Base-by-base conservation (phyloP, 306 rosid species). In the Medicago lupulina region DNA sequence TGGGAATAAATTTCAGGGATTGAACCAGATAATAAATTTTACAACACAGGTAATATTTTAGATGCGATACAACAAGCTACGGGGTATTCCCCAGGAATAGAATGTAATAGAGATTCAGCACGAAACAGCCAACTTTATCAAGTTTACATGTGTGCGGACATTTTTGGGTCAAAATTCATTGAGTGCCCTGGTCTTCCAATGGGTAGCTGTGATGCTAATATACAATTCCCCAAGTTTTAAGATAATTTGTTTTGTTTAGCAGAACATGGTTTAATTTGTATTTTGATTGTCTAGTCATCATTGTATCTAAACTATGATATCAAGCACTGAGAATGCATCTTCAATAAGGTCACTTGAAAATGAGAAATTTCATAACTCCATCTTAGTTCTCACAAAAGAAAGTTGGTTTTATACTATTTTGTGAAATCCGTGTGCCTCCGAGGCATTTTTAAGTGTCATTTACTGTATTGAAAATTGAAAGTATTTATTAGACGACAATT, bases 61-160 rank as follows among this genome's bases (percentile, higher is more conserved):
- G 85, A 68, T 1, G 96, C 94, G 4, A 89, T 90, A 44, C 81
- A 90, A 78, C 47, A 80, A 10, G 89, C 76, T 2, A 49, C 64
- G 31, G 91, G 94, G 14, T 62, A 72, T 34, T 36, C 70, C 1
- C 90, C 94, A 13, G 86, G 86, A 12, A 83, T 92, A 12, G 86
- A 86, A 9, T 92, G 97, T 83, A 88, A 88, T 8, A 83, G 44
- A 9, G 91, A 92, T 43, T 77, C 83, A 2, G 46, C 79, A 0
- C 83, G 72, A 14, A 83, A 88, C 68, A 73, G 79, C 43, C 91
- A 88, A 57, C 83, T 92, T 25, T 85, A 84, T 71, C 89, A 88
- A 53, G 65, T 92, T 64, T 84, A 82, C 67, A n/a, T 92, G 69
- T 92, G 97, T 25, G 90, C 85, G 1, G 88, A 92, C 63, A 81